These are phyloP conservation scores for Verruconis gallopava DNA, from an alignment of 2,329 filamentous ascomycete species.

Conservation along the genomic window DNA sequence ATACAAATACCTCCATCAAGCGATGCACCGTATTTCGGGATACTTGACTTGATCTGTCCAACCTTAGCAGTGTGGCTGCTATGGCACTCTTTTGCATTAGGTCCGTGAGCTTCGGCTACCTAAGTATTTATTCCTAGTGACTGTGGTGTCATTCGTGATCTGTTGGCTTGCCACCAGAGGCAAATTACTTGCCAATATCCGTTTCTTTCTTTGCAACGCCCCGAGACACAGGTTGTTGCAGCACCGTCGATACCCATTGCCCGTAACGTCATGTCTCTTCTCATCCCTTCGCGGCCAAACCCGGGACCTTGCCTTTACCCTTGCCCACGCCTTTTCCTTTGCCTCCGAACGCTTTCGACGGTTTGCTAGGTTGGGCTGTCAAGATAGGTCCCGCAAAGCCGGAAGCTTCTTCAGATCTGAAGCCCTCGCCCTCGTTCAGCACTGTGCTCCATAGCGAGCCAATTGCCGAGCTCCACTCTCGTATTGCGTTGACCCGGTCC, in stretches of 20 bases:
- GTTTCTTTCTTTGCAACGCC: background rate
- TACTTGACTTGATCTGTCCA: background rate
- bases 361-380: constrained; percentile 8
- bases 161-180: background rate
- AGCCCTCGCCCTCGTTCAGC: constrained; percentile 67
- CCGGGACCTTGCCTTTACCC: constrained; percentile 26
- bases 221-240: background rate
- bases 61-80: background rate
- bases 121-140: constrained; percentile 2
- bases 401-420: constrained; percentile 34
- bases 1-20: background rate
- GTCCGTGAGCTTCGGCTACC: constrained; percentile 8
- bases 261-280: background rate
- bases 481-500: constrained; percentile 60
- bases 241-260: background rate
- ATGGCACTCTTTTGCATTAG: constrained; percentile 3
- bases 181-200: background rate
- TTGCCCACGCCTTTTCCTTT: constrained; percentile 21
- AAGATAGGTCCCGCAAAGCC: constrained; percentile 16
- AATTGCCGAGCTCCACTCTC: constrained; percentile 59
- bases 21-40: background rate
- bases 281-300: constrained; percentile 20
- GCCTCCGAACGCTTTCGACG: constrained; percentile 16
- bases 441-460: constrained; percentile 55
- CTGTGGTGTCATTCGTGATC: background rate